A percentile compares a stretch with the other conserved stretches of the same genome.
Conservation (phyloP, 2,329 filamentous ascomycete species). For the Pyricularia pennisetigena region DNA sequence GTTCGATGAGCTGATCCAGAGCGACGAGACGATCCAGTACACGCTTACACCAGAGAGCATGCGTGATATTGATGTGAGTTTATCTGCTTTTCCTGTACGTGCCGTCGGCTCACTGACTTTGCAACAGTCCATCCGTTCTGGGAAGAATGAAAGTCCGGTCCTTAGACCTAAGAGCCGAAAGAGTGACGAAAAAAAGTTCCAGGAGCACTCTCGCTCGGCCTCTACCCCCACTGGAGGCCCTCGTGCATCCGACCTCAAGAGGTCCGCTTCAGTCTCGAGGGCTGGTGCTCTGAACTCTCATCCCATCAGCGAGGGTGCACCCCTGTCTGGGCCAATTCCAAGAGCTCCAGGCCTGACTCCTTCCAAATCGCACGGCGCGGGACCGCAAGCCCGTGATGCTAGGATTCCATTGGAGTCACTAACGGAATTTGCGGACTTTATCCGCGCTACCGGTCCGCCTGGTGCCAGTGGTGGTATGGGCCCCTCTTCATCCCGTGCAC, state of each 20-base stretch:
- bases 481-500: conserved; percentile 7
- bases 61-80: conserved; percentile 62
- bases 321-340: conserved; percentile 15
- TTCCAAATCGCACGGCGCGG: conserved; percentile 20
- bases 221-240: conserved; percentile 27
- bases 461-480: conserved; percentile 23
- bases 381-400: conserved; percentile 56
- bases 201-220: conserved; percentile 36
- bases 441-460: conserved; percentile 72
- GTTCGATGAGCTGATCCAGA: conserved; percentile 73
- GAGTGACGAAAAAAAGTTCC: conserved; percentile 29
- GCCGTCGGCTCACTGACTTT: neutral
- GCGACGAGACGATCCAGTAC: conserved; percentile 73
- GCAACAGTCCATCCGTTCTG: conserved; percentile 27
- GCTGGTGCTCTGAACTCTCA: conserved; percentile 27
- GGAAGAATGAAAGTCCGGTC: conserved; percentile 29
- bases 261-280: conserved; percentile 21
- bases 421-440: conserved; percentile 80
- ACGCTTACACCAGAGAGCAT: conserved; percentile 73
- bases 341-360: conserved; percentile 21
- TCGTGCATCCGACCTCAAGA: conserved; percentile 23
- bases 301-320: conserved; percentile 18
- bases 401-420: conserved; percentile 61
- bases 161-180: conserved; percentile 30
- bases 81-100: conserved; percentile 9